phyloP scores from a whole-genome alignment of 1,139 yeast genomes.

The Blastobotrys illinoisensis region DNA sequence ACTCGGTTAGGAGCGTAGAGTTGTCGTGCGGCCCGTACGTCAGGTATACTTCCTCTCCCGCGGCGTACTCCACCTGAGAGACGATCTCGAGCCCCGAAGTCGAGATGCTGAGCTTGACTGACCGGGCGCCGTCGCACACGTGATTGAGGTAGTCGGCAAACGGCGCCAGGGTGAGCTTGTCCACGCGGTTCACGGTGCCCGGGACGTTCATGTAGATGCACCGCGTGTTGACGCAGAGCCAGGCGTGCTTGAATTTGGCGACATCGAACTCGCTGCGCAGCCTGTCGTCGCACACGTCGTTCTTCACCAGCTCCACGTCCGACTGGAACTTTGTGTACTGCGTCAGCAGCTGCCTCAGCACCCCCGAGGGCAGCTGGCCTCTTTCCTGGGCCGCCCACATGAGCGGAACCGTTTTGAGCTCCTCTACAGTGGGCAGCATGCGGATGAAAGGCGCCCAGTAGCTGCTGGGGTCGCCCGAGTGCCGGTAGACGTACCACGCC shows the following conservation, averaged over 20 bases:
- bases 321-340: conserved; percentile 29
- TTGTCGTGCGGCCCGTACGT: conserved; percentile 88
- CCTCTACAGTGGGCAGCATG: conserved; percentile 24
- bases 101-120: conserved; percentile 46
- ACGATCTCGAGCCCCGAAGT: conserved; percentile 42
- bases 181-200: conserved; percentile 40
- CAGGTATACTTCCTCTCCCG: conserved; percentile 58
- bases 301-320: conserved; percentile 24
- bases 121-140: conserved; percentile 39
- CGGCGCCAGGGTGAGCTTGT: conserved; percentile 88
- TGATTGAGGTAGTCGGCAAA: conserved; percentile 87
- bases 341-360: conserved; percentile 19
- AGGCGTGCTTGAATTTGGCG: conserved; percentile 53
- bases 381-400: conserved; percentile 30
- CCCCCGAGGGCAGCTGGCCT: conserved; percentile 24
- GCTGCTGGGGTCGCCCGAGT: conserved; percentile 13
- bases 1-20: conserved; percentile 73
- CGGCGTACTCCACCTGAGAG: conserved; percentile 33
- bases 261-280: conserved; percentile 10
- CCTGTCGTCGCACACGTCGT: conserved; percentile 7
- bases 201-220: conserved; percentile 76
- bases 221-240: conserved; percentile 88
- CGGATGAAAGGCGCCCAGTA: conserved; percentile 24
- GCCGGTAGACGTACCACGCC: conserved; percentile 21
- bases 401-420: conserved; percentile 33